phyloP scores from a whole-genome alignment of 2,329 filamentous ascomycete genomes.

The Monilinia fructicola region DNA sequence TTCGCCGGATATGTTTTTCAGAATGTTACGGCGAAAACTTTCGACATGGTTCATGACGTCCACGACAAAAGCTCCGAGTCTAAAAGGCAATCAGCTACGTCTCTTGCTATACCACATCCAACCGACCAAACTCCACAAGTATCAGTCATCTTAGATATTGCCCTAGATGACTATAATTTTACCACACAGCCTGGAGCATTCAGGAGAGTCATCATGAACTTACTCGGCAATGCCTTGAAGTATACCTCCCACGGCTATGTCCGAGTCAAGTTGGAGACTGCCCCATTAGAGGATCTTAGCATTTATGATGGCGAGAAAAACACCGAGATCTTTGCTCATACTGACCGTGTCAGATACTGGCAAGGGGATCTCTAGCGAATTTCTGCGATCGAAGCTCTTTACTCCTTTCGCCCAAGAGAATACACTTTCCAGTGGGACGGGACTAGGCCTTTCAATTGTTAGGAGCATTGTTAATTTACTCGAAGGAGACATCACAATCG shows the following conservation, averaged over 20 bases:
- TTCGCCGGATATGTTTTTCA: conserved; percentile 41
- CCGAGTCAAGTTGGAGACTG: conserved; percentile 41
- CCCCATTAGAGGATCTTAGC: conserved; percentile 36
- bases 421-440: conserved; percentile 59
- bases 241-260: conserved; percentile 58
- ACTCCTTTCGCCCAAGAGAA: conserved; percentile 66
- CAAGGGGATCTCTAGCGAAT: conserved; percentile 65
- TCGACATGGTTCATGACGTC: conserved; percentile 38
- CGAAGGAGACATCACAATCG: conserved; percentile 59
- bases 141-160: conserved; percentile 38
- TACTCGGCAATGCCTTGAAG: conserved; percentile 63
- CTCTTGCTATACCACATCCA: conserved; percentile 15
- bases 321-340: conserved; percentile 43
- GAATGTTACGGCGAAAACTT: conserved; percentile 38
- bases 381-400: conserved; percentile 59
- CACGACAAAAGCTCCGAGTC: conserved; percentile 20
- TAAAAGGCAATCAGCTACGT: conserved; percentile 18
- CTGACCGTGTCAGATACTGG: conserved; percentile 77
- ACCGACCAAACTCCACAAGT: conserved; percentile 31
- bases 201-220: conserved; percentile 57
- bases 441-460: conserved; percentile 65
- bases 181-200: conserved; percentile 56
- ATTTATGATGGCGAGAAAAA: conserved; percentile 27
- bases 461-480: conserved; percentile 59
- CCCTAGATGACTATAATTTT: conserved; percentile 41